Conservation (phyloP, 2,329 filamentous ascomycete genomes). For the Escovopsis sp. region DNA sequence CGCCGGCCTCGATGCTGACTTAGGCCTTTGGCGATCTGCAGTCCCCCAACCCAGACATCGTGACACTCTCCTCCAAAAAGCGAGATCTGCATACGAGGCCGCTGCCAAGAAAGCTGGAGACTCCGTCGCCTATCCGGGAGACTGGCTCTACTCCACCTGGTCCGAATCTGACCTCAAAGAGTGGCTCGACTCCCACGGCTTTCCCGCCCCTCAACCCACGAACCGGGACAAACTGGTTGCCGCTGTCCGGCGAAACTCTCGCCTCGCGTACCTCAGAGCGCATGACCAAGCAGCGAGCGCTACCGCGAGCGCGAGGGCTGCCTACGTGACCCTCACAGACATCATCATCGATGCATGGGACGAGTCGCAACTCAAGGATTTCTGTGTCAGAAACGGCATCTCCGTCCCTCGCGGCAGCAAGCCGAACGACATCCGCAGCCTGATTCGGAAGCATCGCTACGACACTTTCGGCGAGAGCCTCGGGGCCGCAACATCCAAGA, state of each 20-base stretch:
- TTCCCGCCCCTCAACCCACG: slow-evolving; percentile 71
- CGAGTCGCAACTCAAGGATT: slow-evolving; percentile 79
- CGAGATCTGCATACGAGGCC: slow-evolving; percentile 67
- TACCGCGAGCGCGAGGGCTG: slow-evolving; percentile 49
- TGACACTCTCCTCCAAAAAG: slow-evolving; percentile 64
- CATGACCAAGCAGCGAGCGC: slow-evolving; percentile 46
- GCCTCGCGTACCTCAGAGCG: slow-evolving; percentile 57
- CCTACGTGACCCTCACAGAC: slow-evolving; percentile 64
- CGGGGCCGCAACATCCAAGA: slow-evolving; percentile 55
- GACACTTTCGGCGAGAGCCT: slow-evolving; percentile 53
- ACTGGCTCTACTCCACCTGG: slow-evolving; percentile 91
- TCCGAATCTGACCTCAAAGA: slow-evolving; percentile 85
- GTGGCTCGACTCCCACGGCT: slow-evolving; percentile 80
- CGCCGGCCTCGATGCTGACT: background rate
- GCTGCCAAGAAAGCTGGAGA: slow-evolving; percentile 62
- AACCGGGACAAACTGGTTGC: slow-evolving; percentile 81
- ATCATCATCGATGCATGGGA: slow-evolving; percentile 81
- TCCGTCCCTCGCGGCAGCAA: slow-evolving; percentile 80
- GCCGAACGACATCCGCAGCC: slow-evolving; percentile 74
- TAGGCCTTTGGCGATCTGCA: slow-evolving; percentile 7
- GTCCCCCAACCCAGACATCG: slow-evolving; percentile 77
- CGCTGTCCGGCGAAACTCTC: slow-evolving; percentile 78
- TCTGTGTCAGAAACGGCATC: slow-evolving; percentile 81
- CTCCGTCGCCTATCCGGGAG: slow-evolving; percentile 72
- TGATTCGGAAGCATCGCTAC: slow-evolving; percentile 77